Evolutionary conservation across 176 grass and related monocot species (phyloP), one percentile per base, ranked within the genome.

Genomic region (Thinopyrum elongatum): DNA sequence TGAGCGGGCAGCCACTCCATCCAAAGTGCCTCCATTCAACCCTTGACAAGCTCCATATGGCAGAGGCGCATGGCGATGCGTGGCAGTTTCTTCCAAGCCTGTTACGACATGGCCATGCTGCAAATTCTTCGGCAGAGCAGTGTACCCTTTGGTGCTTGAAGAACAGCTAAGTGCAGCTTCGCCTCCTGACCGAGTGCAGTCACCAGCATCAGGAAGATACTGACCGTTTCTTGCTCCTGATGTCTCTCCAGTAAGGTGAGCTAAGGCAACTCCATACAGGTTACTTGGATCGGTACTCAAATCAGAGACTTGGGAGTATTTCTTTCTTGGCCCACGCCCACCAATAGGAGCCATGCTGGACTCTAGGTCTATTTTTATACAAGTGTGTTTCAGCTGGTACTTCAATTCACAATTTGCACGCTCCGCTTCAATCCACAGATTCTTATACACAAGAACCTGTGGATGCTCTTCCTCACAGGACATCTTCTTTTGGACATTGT

Each of bases 341-440:
- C 74, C 85, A 73, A 42, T 66, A 46, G 84, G 85, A 81, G 34
- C 13, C 81, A 80, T 83, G 55, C 59, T 35, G 25, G 80, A 87
- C n/a, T 86, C 94, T 53, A 58, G 73, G 67, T 72, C 80, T 58
- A 76, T 73, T 39, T 65, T 74, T 88, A 92, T 76, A 22, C 19
- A 39, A 68, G 64, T 83, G 77, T 82, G 59, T 82, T 88, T 83
- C 85, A 94, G 84, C 80, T 94, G 72, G 87, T 94, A 91, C 65
- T 94, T 85, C 86, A 94, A 82, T n/a, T 75, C 42, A 31, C 77
- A 89, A 33, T 90, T 90, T 79, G 83, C 53, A 63, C 77, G 62
- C 82, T 87, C 90, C 3, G 90, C 90, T 30, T 89, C 82, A 33
- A 94, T 83, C 95, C 90, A 92, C 64, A 97, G 58, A 41, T 76